Evolutionary conservation across 257 asterid species (phyloP), one percentile per base, ranked within the genome.

Genomic region (Lithospermum erythrorhizon): DNA sequence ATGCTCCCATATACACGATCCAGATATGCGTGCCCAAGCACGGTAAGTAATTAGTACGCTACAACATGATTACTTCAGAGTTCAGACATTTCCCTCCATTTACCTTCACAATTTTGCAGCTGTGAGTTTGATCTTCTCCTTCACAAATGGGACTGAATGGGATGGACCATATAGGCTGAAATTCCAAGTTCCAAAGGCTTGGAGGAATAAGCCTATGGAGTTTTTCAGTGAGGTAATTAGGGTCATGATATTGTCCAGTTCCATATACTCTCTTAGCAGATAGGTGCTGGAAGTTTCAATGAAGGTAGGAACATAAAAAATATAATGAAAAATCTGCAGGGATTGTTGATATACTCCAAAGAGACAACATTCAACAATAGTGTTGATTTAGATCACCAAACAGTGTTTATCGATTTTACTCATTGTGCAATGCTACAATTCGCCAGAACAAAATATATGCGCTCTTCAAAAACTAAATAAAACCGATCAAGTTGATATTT

Each of bases 21-120:
- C 97, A 87, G 78, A 83, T 87, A 70, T 79, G 89, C 62, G 67
- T 90, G 45, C 95, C 97, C 6, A 87, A 87, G 79, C 94, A 89
- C 47, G 97, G 97, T 87, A 68, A 27, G 52, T 21, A 30, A 47
- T 24, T 19, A 24, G 1, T 22, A 20, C 61, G 37, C 51, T 41
- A 13, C 49, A 41, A 11, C 4, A 41, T 14, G 16, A 14, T 41
- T 41, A 41, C 49, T 11, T 5, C 32, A n/a, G n/a, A n/a, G n/a
- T n/a, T 41, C 18, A 32, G 45, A 6, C 22, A 22, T 59, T 27
- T 48, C 56, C 4, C 11, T 62, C 24, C 8, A 19, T 17, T 16
- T 61, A 4, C 7, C 25, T 32, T 16, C 19, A 37, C 51, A 6
- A 23, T 5, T 64, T 73, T 76, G 80, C 93, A 89, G 95, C 97